These are phyloP conservation scores for Platanus orientalis DNA, from an alignment of 164 flowering plant species.

Conservation along the genomic window DNA sequence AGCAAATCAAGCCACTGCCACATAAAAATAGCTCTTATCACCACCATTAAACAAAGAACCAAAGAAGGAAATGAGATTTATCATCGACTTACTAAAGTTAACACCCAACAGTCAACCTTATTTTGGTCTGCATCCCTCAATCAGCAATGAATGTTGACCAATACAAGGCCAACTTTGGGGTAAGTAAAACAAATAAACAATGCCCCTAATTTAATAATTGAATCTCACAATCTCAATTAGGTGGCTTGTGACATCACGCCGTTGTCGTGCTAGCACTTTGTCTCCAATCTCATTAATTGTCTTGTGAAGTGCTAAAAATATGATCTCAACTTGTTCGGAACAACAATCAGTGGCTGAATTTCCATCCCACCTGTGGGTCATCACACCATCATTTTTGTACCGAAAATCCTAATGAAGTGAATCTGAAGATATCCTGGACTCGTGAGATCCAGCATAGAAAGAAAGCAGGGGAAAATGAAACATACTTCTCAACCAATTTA, in stretches of 20 bases:
- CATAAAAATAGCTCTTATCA: not conserved
- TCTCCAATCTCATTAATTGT: slow-evolving; percentile 63
- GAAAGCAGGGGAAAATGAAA: not conserved
- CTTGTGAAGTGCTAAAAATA: slow-evolving; percentile 36
- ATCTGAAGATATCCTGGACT: not conserved
- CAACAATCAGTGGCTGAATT: slow-evolving; percentile 17
- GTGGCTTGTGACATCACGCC: slow-evolving; percentile 46
- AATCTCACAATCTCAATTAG: slow-evolving; percentile 56
- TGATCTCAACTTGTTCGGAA: slow-evolving; percentile 32
- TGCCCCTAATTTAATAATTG: no score
- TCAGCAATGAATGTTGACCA: no score
- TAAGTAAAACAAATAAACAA: no score
- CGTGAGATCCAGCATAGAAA: not conserved
- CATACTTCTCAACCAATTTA: slow-evolving; percentile 28
- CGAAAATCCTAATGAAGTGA: not conserved
- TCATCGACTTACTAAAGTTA: no score
- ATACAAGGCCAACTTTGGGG: no score
- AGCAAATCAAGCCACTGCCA: slow-evolving; percentile 30
- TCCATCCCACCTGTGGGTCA: slow-evolving; percentile 28
- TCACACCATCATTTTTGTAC: no score
- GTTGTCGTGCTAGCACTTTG: slow-evolving; percentile 49
- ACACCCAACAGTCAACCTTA: no score
- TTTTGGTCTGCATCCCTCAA: no score
- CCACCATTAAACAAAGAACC: not conserved
- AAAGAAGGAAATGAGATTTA: no score